Evolutionary conservation across 1,139 yeast genomes (phyloP), one percentile per base, ranked within the genome.

Genomic region (Magnusiomyces ingens): DNA sequence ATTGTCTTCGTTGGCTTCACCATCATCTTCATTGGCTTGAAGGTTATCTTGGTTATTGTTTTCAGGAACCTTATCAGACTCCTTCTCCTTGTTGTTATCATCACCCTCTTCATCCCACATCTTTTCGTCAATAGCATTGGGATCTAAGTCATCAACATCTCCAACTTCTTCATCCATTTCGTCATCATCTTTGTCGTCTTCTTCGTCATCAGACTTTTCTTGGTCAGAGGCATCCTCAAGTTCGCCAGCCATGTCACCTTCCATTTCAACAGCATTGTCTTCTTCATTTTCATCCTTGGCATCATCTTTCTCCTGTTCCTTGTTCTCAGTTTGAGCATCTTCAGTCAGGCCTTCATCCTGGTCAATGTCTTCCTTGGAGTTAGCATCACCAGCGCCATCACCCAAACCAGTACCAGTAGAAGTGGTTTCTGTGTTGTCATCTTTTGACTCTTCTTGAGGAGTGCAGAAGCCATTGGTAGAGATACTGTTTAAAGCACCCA

Each of bases 91-190:
- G 68, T 86, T 90, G 18, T 89, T 78, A 12, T 86, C 91, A 54
- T 82, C 79, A 13, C 86, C 86, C 67, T 91, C 90, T 64, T 90
- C 98, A 64, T 93, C 95, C 99, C 99, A 93, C 96, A 93, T 88
- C 72, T 93, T 93, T 62, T 94, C 99, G 68, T 94, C 99, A 50
- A 93, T 81, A 4, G 96, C 96, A 69, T 91, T 88, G 1, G 96
- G 96, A 75, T 93, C 98, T 56, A 86, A 75, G 54, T 89, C 94
- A 66, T 90, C 96, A 44, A 91, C 75, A 62, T 90, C 89, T 60
- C 94, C 98, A 53, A 91, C 77, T 64, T 90, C 94, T 62, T 93
- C 98, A 63, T 91, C 97, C 57, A 90, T 67, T 1, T 79, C 82
- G 38, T 42, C 32, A 2, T 75, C 74, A n/a, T 81, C 85, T 5